Percentiles rank a stretch among this genome's conserved stretches.
Evolutionary conservation across 2,329 filamentous ascomycete species (phyloP).

Genomic region (Coleophoma crateriformis): DNA sequence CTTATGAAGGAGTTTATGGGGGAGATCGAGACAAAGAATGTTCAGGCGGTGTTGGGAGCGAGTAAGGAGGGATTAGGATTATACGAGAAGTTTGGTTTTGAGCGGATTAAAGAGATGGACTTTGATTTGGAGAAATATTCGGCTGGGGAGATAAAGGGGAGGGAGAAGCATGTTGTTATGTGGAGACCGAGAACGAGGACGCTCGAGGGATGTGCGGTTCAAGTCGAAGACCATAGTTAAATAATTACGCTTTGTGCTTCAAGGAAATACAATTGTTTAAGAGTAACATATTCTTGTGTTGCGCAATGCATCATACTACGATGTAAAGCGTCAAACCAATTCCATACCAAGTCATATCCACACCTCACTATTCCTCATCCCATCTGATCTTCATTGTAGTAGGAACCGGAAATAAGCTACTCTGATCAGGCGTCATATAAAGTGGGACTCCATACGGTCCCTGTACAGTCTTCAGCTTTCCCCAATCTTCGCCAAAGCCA

Average conservation of each 20-base stretch:
- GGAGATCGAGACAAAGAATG: constrained; percentile 9
- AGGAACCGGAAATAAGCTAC: constrained; percentile 46
- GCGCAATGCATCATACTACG: too few relatives aligned
- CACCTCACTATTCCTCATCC: constrained; percentile 13
- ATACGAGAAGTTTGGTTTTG: constrained; percentile 20
- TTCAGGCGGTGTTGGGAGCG: constrained; percentile 21
- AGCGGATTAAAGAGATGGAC: constrained; percentile 11
- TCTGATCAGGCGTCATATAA: constrained; percentile 64
- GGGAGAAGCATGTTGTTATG: constrained; percentile 15
- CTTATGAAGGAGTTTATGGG: constrained; percentile 14
- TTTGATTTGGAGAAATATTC: constrained; percentile 20
- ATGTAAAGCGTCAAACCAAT: too few relatives aligned
- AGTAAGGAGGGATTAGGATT: constrained; percentile 15
- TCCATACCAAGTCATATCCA: too few relatives aligned
- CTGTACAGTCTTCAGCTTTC: constrained; percentile 16
- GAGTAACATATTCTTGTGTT: too few relatives aligned
- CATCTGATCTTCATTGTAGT: constrained; percentile 24
- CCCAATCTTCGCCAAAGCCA: constrained; percentile 27
- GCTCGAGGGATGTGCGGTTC: too few relatives aligned
- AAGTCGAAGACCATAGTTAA: too few relatives aligned
- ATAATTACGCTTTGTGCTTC: too few relatives aligned
- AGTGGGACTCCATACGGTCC: constrained; percentile 21
- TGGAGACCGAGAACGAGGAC: constrained; percentile 4
- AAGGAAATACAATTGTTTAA: too few relatives aligned
- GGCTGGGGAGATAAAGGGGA: constrained; percentile 12